Base-by-base conservation (phyloP, 345 rosid species). In the Isatis tinctoria region DNA sequence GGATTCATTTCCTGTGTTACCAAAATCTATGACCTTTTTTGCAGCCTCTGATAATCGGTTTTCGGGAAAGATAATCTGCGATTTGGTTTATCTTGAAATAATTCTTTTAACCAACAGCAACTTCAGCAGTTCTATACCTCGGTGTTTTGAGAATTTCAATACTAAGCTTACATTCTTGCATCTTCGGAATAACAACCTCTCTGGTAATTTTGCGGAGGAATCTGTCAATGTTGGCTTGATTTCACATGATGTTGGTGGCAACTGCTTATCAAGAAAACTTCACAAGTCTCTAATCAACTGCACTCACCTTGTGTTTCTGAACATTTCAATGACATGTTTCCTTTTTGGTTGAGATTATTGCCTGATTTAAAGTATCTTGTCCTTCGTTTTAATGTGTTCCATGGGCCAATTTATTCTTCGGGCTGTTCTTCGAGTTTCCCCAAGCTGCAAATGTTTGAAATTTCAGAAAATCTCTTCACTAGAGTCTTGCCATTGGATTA, bases 371-470 rank as follows among this genome's bases (percentile, higher is more conserved):
- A 76, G 20, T 68, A 80, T 62, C 83, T 88, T 5, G 78, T 83
- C 62, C 36, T 87, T 49, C 84, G 87, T 8, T 74, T 81, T 3
- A 86, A 88, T 57, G 8, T 24, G 6, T 86, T 88, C 57, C 0
- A 76, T 0, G 85, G 87, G 2, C 10, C 9, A 5, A 73, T 88
- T 60, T 53, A 8, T 18, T 81, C 86, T 79, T 27, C 8, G 1
- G 8, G 4, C 0, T 1, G 0, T n/a, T 6, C 32, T 3, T 13
- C 26, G 6, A 27, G 40, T 2, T 81, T 85, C 79, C 62, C 64
- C 8, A 67, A 4, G 61, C 85, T 85, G 41, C 89, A 82, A 10
- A 82, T 88, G 7, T 71, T 86, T 0, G 90, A 86, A 39, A 40
- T 85, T n/a, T 75, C 89, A 2, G 7, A 30, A 2, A 88, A 86